Evolutionary conservation across 2,329 filamentous ascomycete genomes (phyloP).

Genomic region (Cordyceps cateniannulata): DNA sequence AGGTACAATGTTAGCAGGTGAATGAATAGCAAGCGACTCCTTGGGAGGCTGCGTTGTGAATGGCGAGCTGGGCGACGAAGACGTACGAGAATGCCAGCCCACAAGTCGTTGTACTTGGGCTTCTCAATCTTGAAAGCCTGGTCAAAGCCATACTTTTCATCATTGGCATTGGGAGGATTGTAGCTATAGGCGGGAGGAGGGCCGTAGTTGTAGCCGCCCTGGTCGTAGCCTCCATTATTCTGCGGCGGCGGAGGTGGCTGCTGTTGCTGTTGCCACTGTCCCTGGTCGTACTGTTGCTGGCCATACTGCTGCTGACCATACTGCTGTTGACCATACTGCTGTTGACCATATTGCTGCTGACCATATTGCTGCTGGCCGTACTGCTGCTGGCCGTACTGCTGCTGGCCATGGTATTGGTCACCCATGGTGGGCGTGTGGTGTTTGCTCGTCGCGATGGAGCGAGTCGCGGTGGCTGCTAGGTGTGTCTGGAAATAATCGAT

Average conservation of each 20-base stretch:
- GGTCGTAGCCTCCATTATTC: slow-evolving; percentile 17
- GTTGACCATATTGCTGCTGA: slow-evolving; percentile 2
- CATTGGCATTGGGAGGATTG: slow-evolving; percentile 30
- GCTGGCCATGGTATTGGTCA: slow-evolving; percentile 25
- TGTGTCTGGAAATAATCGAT: slow-evolving; percentile 1
- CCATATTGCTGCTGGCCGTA: slow-evolving; percentile 9
- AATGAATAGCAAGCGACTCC: background rate
- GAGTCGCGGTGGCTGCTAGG: background rate
- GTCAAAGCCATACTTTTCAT: slow-evolving; percentile 58
- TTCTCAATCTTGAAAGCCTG: slow-evolving; percentile 74
- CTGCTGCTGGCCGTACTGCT: slow-evolving; percentile 13
- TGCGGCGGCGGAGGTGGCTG: slow-evolving; percentile 22
- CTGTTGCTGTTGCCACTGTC: slow-evolving; percentile 19
- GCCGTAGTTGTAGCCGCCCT: slow-evolving; percentile 21
- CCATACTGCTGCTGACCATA: background rate
- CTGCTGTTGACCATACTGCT: slow-evolving; percentile 14
- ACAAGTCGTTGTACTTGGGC: slow-evolving; percentile 86
- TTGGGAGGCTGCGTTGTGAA: no score
- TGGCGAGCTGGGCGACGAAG: background rate
- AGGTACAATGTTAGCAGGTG: background rate
- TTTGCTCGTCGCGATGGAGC: background rate
- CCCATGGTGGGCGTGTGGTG: slow-evolving; percentile 23
- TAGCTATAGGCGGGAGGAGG: slow-evolving; percentile 28
- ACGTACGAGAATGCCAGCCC: slow-evolving; percentile 73
- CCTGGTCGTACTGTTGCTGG: slow-evolving; percentile 2